Base-by-base conservation (phyloP, 352 stramenopile species). In the Pythium sp. region DNA sequence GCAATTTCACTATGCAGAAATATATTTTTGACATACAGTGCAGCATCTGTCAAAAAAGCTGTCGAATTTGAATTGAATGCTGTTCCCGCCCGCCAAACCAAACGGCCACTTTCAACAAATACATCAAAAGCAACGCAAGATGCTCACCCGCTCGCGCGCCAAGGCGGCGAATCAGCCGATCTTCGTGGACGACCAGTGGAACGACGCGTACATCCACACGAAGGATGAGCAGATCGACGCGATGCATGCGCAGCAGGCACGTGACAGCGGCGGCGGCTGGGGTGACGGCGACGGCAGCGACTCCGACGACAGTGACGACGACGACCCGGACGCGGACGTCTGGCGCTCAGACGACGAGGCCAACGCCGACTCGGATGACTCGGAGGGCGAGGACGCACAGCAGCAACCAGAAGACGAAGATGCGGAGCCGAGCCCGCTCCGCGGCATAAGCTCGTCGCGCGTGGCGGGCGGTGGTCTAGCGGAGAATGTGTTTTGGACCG, bases 151-250 rank as follows among this genome's bases (percentile, higher is more conserved):
- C 22, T 82, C 86, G 64, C 82, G 72, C 43, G 85, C 86, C n/a
- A 76, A 77, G 56, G 82, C 74, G 46, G 78, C 73, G 30, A 90
- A 90, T 55, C 77, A 85, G 75, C 83, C 82, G 28, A 79, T 93
- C 53, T 93, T 94, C 64, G 83, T 91, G 64, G 86, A 93, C 68
- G 85, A 94, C 60, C 78, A 88, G 68, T 94, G 86, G 86, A 93
- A 87, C 59, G 86, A 94, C 77, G 76, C 75, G 64, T 94, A 91
- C 72, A 92, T 94, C 64, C 77, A 87, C 71, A 80, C 82, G 9
- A 32, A 92, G 68, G 86, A 94, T 69, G 84, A 94, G 75, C 77
- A 93, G 79, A 92, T 94, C 64, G 86, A 92, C 62, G 84, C 83
- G 30, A 74, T 90, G 63, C 65, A 90, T 65, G 78, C 79, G 46